Conservation (phyloP, 768 basidiomycete genomes). For the Russula foetens region DNA sequence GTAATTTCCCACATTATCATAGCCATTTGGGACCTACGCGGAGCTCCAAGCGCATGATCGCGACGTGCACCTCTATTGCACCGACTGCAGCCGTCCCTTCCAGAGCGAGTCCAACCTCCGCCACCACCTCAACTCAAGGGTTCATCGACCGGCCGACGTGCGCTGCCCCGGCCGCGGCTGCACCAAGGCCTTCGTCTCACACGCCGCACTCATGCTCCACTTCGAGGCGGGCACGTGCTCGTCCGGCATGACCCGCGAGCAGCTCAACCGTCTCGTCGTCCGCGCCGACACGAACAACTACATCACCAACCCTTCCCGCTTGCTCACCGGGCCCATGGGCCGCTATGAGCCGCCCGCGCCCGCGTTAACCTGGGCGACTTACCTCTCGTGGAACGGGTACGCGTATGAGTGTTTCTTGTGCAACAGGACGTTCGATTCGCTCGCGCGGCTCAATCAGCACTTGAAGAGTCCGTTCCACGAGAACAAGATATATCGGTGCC, state of each 20-base stretch:
- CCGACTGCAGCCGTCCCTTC: conserved; percentile 39
- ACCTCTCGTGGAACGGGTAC: conserved; percentile 33
- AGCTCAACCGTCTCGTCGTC: conserved; percentile 8
- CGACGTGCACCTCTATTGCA: conserved; percentile 34
- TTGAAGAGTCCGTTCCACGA: conserved; percentile 44
- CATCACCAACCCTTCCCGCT: not conserved
- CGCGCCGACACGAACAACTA: not conserved
- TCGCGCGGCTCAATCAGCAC: conserved; percentile 50
- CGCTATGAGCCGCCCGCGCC: not conserved
- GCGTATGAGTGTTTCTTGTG: conserved; percentile 62
- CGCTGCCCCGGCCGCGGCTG: conserved; percentile 39
- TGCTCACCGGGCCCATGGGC: not conserved
- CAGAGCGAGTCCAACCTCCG: conserved; percentile 31
- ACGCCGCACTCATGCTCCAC: conserved; percentile 49
- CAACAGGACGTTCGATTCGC: conserved; percentile 33
- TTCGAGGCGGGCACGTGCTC: conserved; percentile 51
- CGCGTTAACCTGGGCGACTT: conserved; percentile 27
- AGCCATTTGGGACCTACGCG: no score
- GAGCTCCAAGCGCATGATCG: not conserved
- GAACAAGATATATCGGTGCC: conserved; percentile 10
- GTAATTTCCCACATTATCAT: no score
- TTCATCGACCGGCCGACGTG: conserved; percentile 36
- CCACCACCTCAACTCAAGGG: conserved; percentile 46
- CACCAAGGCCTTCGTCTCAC: conserved; percentile 38
- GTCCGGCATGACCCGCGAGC: conserved; percentile 38